Conservation (phyloP, 768 basidiomycete species). For the Leccinellum luteum region DNA sequence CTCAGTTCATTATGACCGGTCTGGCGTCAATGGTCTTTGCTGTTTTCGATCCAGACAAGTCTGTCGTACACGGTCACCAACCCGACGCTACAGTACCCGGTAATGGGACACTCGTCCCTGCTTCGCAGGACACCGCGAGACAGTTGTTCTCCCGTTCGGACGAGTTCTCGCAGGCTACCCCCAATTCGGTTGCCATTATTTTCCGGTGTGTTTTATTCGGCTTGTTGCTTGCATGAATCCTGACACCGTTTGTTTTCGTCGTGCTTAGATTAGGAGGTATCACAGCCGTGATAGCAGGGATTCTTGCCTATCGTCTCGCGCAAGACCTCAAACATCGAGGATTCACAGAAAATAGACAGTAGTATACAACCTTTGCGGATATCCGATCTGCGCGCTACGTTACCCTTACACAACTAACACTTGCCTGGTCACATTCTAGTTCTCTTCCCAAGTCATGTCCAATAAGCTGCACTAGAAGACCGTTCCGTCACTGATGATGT, state of each 20-base stretch:
- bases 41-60: conserved; percentile 67
- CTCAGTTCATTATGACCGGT: conserved; percentile 91
- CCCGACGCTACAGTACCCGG: conserved; percentile 9
- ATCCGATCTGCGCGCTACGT: background rate
- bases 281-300: conserved; percentile 51
- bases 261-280: conserved; percentile 52
- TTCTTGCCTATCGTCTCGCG: conserved; percentile 54
- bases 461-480: conserved; percentile 49
- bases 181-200: conserved; percentile 77
- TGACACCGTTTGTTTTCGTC: background rate
- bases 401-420: background rate
- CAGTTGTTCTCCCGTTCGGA: conserved; percentile 13
- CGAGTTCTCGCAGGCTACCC: conserved; percentile 21
- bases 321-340: conserved; percentile 43
- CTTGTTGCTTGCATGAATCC: background rate
- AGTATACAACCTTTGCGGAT: background rate
- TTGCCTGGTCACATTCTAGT: background rate
- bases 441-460: background rate
- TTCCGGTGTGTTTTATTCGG: conserved; percentile 53
- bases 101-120: conserved; percentile 6
- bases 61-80: conserved; percentile 37
- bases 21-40: conserved; percentile 85
- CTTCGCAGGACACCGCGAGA: conserved; percentile 4
- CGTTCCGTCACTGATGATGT: conserved; percentile 83
- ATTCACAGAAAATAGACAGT: background rate